These are phyloP conservation scores for Hypomontagnella submonticulosa DNA, from an alignment of 495 filamentous ascomycete genomes.

Conservation along the genomic window DNA sequence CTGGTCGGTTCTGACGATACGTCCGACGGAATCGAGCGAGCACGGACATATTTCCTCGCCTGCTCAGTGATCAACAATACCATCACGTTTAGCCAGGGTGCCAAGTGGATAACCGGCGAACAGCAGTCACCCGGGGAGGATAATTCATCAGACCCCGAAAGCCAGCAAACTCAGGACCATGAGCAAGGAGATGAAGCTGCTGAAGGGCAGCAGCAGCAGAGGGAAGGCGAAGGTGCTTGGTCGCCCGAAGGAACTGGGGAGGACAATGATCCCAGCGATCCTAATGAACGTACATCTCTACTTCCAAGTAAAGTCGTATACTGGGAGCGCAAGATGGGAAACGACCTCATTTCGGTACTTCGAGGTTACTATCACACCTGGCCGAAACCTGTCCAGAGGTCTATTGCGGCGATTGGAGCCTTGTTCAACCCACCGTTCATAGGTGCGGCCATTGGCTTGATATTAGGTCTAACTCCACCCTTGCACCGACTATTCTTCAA, in stretches of 20 bases:
- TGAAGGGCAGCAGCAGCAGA: conserved; percentile 1
- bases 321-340: conserved; percentile 28
- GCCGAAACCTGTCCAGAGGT: conserved; percentile 18
- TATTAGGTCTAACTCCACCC: conserved; percentile 71
- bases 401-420: conserved; percentile 15
- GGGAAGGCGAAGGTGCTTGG: neutral
- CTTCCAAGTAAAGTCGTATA: conserved; percentile 21
- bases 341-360: conserved; percentile 2
- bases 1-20: conserved; percentile 60
- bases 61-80: conserved; percentile 58
- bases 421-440: conserved; percentile 74
- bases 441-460: conserved; percentile 69
- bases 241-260: neutral
- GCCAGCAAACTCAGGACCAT: conserved; percentile 4
- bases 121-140: conserved; percentile 9
- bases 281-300: conserved; percentile 31
- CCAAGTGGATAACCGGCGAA: conserved; percentile 26
- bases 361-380: conserved; percentile 17
- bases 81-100: conserved; percentile 53
- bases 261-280: conserved; percentile 7
- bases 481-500: conserved; percentile 76
- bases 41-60: conserved; percentile 78
- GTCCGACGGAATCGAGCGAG: conserved; percentile 66
- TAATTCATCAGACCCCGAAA: conserved; percentile 17
- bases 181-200: neutral